Evolutionary conservation across 495 filamentous ascomycete genomes (phyloP), one percentile per base, ranked within the genome.

Genomic region (Penicillium maclennaniae): DNA sequence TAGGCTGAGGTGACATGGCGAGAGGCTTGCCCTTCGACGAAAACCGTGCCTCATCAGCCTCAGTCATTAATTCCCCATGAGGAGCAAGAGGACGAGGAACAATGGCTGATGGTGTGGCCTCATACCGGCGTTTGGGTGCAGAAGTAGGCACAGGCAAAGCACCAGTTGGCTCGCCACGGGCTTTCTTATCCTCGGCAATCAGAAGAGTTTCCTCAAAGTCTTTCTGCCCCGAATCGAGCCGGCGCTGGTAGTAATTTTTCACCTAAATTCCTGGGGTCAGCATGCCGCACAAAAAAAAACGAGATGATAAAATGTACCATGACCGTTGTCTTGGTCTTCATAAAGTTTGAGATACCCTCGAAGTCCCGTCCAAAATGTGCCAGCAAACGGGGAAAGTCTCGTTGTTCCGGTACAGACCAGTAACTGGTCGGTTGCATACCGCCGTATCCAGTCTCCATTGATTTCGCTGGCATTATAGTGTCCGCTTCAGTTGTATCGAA

Each of bases 341-440:
- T 93, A 40, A 87, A 83, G 37, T 78, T 76, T 14, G 93, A 90
- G 65, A 98, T 96, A 7, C 82, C 80, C 49, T 77, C 76, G 78
- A 90, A 98, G 69, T 97, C 88, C 4, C 88, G 91, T 45, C 93
- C 93, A 76, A 89, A 97, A 50, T 92, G 82, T 43, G 75, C 82
- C 40, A 97, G 74, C 46, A 92, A 71, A 23, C 76, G 78, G 1
- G 84, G 84, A 63, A 98, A 97, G 64, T 97, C 89, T 20, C 75
- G 83, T 27, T 87, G 81, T 67, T 98, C 93, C 2, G 88, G 86
- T 23, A 97, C 93, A 56, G 92, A 97, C 93, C 93, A 98, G 69
- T 98, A 98, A 65, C 93, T 97, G 2, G 90, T 95, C 7, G 90
- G 83, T 45, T 83, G 83, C 49, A 79, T 66, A 6, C 78, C 73